Conservation (phyloP, 148 eudicot genomes). For the Vaccinium macrocarpon region DNA sequence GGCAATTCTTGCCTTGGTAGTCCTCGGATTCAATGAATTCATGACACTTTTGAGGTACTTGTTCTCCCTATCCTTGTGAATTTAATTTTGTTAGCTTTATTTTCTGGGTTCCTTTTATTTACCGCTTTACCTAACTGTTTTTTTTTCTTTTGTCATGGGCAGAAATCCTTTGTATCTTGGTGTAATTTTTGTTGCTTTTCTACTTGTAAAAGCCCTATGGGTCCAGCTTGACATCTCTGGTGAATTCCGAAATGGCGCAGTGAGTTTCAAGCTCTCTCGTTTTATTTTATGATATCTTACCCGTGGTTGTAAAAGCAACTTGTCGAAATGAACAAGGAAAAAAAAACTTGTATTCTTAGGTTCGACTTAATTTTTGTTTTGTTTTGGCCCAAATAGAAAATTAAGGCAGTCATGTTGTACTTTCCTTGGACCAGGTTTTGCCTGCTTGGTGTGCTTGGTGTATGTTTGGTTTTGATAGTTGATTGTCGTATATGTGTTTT, state of each 20-base stretch:
- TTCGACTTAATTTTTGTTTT: neutral
- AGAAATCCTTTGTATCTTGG: conserved; percentile 90
- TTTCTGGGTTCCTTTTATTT: neutral
- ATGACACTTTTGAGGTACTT: conserved; percentile 90
- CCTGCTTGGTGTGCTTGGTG: neutral
- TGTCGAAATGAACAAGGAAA: neutral
- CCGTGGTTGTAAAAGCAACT: neutral
- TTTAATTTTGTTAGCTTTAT: neutral
- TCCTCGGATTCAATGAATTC: conserved; percentile 94
- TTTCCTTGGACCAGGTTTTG: neutral
- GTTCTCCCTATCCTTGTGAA: conserved; percentile 1
- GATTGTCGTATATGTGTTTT: conserved; percentile 16
- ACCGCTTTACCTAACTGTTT: conserved; percentile 2
- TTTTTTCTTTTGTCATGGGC: conserved; percentile 25
- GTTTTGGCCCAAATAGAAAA: neutral
- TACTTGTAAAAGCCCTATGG: conserved; percentile 84
- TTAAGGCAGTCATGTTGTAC: neutral
- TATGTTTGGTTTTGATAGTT: conserved; percentile 17
- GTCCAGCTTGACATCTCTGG: conserved; percentile 87
- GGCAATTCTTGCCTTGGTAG: conserved; percentile 80
- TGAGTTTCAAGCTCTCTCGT: conserved; percentile 38
- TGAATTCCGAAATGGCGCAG: conserved; percentile 85
- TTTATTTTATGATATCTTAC: neutral
- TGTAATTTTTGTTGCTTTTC: conserved; percentile 71
- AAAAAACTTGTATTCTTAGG: neutral